Percentiles rank a stretch among this genome's conserved stretches.
Conservation (phyloP, 169 alveolate species). For the Plasmodium berghei region DNA sequence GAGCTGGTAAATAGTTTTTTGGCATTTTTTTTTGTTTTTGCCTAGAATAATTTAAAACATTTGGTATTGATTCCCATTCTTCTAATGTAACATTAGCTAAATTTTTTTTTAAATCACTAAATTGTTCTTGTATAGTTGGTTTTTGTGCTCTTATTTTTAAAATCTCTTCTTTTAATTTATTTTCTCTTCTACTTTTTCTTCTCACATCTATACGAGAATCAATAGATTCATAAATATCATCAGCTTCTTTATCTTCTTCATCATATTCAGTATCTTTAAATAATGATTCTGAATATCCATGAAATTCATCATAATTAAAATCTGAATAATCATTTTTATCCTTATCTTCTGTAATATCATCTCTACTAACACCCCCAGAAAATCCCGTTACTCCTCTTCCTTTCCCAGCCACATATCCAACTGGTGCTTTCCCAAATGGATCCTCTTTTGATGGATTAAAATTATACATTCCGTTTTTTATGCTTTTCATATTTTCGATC, state of each 20-base stretch:
- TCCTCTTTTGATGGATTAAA: conserved; percentile 23
- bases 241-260: conserved; percentile 96
- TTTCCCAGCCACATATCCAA: conserved; percentile 96
- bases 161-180: conserved; percentile 89
- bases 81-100: conserved; percentile 89
- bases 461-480: conserved; percentile 17
- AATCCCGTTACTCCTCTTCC: conserved; percentile 98
- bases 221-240: conserved; percentile 91
- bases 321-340: conserved; percentile 92
- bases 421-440: conserved; percentile 96
- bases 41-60: conserved; percentile 92
- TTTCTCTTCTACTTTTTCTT: conserved; percentile 92
- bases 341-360: conserved; percentile 89
- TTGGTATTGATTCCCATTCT: conserved; percentile 99
- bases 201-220: conserved; percentile 94
- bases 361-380: conserved; percentile 98
- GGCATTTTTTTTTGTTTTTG: conserved; percentile 91
- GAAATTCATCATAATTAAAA: conserved; percentile 93
- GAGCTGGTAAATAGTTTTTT: conserved; percentile 91
- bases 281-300: conserved; percentile 92
- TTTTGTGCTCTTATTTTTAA: conserved; percentile 90
- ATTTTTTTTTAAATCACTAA: conserved; percentile 75
- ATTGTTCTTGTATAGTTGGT: conserved; percentile 79
- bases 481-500: conserved; percentile 12
- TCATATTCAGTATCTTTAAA: conserved; percentile 92